These are phyloP conservation scores for Lasiodiplodia theobromae DNA, from an alignment of 2,329 filamentous ascomycete genomes.

Conservation along the genomic window DNA sequence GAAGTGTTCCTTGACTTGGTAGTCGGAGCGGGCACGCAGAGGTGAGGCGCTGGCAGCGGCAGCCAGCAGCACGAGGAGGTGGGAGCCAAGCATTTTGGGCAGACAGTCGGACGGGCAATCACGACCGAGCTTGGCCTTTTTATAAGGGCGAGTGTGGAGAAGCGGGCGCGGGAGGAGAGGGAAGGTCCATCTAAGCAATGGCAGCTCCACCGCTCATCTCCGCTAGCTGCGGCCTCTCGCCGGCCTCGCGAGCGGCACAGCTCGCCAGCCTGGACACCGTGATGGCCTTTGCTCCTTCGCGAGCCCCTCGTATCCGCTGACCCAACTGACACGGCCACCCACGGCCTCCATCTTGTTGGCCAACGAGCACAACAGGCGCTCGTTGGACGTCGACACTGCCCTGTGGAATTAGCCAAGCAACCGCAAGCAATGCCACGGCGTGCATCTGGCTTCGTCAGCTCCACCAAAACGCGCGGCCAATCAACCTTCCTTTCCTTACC, in stretches of 20 bases:
- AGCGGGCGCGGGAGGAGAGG: background rate
- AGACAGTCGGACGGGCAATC: background rate
- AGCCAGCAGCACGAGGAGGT: conserved; percentile 20
- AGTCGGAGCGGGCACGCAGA: conserved; percentile 47
- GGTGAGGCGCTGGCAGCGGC: conserved; percentile 16
- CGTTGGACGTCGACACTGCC: background rate
- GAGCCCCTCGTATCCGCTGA: conserved; percentile 4
- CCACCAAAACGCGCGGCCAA: conserved; percentile 1
- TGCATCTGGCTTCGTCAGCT: background rate
- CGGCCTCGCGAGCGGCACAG: background rate
- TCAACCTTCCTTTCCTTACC: background rate
- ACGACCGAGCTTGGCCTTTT: background rate
- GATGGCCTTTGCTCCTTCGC: conserved; percentile 7
- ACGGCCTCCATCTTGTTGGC: too few species aligned
- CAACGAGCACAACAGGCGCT: background rate
- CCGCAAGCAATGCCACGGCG: background rate
- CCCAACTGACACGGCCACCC: background rate
- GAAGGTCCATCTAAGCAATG: background rate
- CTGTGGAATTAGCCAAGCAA: background rate
- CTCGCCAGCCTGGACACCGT: background rate
- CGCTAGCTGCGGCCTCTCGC: background rate
- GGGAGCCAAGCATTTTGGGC: conserved; percentile 23
- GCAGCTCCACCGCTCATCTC: conserved; percentile 7
- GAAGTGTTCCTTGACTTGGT: conserved; percentile 64
- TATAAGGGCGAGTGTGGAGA: background rate